Evolutionary conservation across 176 grass and related monocot species (phyloP).

Genomic region (Urochloa ruziziensis): DNA sequence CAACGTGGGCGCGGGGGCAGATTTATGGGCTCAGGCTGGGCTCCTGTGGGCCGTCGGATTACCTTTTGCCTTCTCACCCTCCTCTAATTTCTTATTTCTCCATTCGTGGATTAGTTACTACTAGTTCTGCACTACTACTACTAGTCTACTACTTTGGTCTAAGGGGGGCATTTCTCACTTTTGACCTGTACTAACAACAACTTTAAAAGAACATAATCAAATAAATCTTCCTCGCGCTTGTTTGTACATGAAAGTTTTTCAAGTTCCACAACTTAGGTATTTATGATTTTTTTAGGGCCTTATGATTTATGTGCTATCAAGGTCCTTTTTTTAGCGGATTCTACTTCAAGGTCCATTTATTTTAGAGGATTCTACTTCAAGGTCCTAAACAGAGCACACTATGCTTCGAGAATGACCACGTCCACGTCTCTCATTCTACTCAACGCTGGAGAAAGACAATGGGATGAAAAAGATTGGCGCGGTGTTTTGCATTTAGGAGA

Average conservation of each 20-base stretch:
- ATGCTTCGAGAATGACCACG: not conserved
- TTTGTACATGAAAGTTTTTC: not conserved
- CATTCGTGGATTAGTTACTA: not conserved
- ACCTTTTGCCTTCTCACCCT: not conserved
- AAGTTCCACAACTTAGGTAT: too few species aligned
- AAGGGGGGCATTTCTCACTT: not conserved
- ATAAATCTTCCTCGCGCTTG: not conserved
- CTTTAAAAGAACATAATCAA: not conserved
- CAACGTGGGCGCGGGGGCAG: not conserved
- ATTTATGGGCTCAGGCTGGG: conserved; percentile 31
- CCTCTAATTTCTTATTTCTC: not conserved
- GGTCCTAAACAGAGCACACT: not conserved
- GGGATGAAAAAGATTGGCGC: not conserved
- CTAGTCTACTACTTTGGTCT: not conserved
- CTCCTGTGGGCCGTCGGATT: conserved; percentile 14
- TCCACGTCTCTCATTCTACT: not conserved
- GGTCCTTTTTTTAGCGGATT: too few species aligned
- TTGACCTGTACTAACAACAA: not conserved
- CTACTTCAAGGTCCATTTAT: too few species aligned
- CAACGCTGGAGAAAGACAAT: not conserved
- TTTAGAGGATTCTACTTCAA: too few species aligned
- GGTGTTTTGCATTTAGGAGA: not conserved
- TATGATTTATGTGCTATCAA: not conserved
- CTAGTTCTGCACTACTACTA: not conserved
- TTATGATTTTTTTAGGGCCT: too few species aligned